These are phyloP conservation scores for Verticillium tricorpus DNA, from an alignment of 2,329 filamentous ascomycete species.

Conservation along the genomic window DNA sequence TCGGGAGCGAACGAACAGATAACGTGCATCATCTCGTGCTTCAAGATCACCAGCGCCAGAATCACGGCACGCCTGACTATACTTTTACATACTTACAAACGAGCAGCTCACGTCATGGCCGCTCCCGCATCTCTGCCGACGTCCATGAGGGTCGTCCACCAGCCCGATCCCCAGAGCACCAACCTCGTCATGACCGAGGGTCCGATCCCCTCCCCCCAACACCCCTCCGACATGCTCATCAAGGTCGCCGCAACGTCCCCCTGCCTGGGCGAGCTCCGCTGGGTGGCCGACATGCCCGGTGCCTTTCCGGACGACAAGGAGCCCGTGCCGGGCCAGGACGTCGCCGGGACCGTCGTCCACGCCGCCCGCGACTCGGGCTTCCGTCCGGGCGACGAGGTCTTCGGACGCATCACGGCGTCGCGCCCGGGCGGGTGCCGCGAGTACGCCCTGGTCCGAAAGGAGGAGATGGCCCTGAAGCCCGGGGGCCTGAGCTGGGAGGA, in stretches of 20 bases:
- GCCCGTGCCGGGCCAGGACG: conserved; percentile 29
- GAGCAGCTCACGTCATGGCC: neutral
- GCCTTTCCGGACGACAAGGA: conserved; percentile 15
- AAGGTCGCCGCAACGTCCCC: conserved; percentile 26
- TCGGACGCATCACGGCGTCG: conserved; percentile 21
- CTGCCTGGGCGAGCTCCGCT: conserved; percentile 26
- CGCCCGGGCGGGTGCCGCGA: conserved; percentile 24
- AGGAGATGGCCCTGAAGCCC: conserved; percentile 29
- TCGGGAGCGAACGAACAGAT: too few relatives aligned
- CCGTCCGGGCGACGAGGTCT: conserved; percentile 26
- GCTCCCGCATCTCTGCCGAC: conserved; percentile 7
- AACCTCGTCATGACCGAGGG: conserved; percentile 13
- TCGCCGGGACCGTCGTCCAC: conserved; percentile 29
- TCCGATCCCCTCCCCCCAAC: conserved; percentile 15
- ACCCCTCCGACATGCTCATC: conserved; percentile 23
- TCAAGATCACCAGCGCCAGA: too few relatives aligned
- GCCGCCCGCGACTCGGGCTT: conserved; percentile 23
- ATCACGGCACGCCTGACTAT: too few relatives aligned
- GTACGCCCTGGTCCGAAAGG: conserved; percentile 22
- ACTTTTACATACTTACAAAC: too few relatives aligned
- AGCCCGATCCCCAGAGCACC: conserved; percentile 15
- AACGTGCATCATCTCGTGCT: too few relatives aligned
- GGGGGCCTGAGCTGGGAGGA: conserved; percentile 25
- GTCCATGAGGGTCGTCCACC: conserved; percentile 18
- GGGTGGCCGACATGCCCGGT: conserved; percentile 18